A percentile compares a stretch with the other conserved stretches of the same genome.
Evolutionary conservation across 2,329 filamentous ascomycete species (phyloP).

Genomic region (Neospermospora avenae): DNA sequence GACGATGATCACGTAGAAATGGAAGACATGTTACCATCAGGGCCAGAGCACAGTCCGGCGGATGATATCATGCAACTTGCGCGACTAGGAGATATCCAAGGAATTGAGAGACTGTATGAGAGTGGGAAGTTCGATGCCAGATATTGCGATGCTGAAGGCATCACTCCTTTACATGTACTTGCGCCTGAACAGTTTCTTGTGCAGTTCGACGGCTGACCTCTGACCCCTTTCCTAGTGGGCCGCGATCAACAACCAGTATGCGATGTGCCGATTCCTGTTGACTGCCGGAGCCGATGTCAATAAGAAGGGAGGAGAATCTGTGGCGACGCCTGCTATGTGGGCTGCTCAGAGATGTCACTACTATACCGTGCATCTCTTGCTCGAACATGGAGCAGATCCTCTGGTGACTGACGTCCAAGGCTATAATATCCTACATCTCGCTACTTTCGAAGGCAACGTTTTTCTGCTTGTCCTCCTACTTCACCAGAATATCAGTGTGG

Average conservation of each 20-base stretch:
- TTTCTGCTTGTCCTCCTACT: constrained; percentile 84
- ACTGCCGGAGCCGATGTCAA: constrained; percentile 79
- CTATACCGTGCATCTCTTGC: constrained; percentile 89
- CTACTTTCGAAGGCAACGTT: constrained; percentile 94
- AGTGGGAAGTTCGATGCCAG: constrained; percentile 76
- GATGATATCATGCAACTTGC: constrained; percentile 96
- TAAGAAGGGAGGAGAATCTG: constrained; percentile 89
- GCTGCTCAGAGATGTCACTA: constrained; percentile 95
- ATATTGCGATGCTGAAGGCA: constrained; percentile 85
- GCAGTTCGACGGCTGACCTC: background rate
- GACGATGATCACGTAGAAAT: constrained; percentile 36
- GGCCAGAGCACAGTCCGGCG: constrained; percentile 40
- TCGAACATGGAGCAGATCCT: constrained; percentile 88
- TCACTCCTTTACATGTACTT: constrained; percentile 88
- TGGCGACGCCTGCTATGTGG: constrained; percentile 94
- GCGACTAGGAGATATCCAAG: constrained; percentile 77
- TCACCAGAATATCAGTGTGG: constrained; percentile 93
- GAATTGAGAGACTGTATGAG: constrained; percentile 88
- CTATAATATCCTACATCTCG: constrained; percentile 96
- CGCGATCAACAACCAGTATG: constrained; percentile 97
- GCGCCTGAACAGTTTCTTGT: background rate
- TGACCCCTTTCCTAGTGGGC: constrained; percentile 68
- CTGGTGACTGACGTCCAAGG: constrained; percentile 90
- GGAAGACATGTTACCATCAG: constrained; percentile 31
- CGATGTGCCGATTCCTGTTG: constrained; percentile 93